Evolutionary conservation across 208 protist species (phyloP).

Genomic region (Blastocrithidia nonstop): DNA sequence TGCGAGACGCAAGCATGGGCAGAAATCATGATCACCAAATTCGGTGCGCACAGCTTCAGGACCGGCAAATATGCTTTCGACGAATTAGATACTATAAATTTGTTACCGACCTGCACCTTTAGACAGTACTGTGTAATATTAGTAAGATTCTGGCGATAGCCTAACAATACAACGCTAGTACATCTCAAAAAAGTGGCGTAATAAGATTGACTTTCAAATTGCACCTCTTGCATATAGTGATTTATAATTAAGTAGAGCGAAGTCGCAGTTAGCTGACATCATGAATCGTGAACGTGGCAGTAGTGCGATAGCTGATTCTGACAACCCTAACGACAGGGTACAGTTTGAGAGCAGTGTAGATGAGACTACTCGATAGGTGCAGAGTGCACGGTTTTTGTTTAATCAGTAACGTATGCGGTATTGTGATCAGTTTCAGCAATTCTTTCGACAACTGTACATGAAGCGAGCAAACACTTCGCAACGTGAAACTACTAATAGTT

Average conservation of each 20-base stretch:
- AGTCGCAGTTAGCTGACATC: constrained; percentile 37
- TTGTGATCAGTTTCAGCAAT: constrained; percentile 75
- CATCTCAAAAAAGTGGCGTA: constrained; percentile 39
- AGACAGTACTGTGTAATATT: constrained; percentile 65
- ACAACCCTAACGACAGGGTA: constrained; percentile 29
- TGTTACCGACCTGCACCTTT: constrained; percentile 72
- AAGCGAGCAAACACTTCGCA: not conserved
- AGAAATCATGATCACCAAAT: constrained; percentile 66
- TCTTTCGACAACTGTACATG: constrained; percentile 27
- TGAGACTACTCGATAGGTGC: constrained; percentile 36
- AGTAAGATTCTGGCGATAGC: constrained; percentile 73
- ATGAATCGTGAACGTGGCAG: constrained; percentile 67
- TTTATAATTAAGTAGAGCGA: constrained; percentile 35
- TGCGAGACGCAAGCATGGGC: constrained; percentile 40
- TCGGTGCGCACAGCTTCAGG: constrained; percentile 36
- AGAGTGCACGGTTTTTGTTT: constrained; percentile 68
- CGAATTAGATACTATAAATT: constrained; percentile 63
- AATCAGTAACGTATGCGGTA: constrained; percentile 62
- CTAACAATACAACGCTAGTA: constrained; percentile 82
- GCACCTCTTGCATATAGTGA: constrained; percentile 59
- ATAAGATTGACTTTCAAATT: constrained; percentile 39
- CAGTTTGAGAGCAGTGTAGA: constrained; percentile 46
- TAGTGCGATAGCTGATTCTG: constrained; percentile 16
- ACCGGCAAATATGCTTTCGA: constrained; percentile 50
- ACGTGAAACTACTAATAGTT: constrained; percentile 5